Evolutionary conservation across 768 basidiomycete genomes (phyloP).

Genomic region (Lanmaoa pseudosensibilis): DNA sequence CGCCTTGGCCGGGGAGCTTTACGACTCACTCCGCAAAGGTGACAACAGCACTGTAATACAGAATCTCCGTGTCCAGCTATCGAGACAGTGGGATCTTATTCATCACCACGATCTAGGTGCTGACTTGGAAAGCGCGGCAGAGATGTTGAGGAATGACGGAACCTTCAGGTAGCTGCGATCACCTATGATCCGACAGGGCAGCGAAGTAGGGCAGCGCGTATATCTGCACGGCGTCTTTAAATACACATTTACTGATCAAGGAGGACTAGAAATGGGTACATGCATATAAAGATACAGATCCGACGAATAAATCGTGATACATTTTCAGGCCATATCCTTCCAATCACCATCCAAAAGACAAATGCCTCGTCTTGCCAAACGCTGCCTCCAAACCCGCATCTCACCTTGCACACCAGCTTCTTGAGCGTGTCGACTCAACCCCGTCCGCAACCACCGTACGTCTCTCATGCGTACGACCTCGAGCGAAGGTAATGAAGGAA

Average conservation of each 20-base stretch:
- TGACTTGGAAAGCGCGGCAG: constrained; percentile 39
- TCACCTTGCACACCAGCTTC: constrained; percentile 80
- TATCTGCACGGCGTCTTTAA: background rate
- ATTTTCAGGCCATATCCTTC: constrained; percentile 43
- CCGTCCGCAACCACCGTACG: constrained; percentile 70
- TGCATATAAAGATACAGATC: constrained; percentile 10
- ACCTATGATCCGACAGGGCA: background rate
- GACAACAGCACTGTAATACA: constrained; percentile 29
- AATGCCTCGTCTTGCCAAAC: constrained; percentile 57
- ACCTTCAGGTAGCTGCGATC: background rate
- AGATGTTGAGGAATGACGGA: constrained; percentile 16
- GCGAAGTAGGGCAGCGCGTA: background rate
- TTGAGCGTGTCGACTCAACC: constrained; percentile 62
- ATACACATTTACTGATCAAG: background rate
- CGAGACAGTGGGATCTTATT: constrained; percentile 46
- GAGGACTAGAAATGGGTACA: constrained; percentile 11
- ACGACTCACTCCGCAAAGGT: constrained; percentile 32
- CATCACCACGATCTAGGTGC: constrained; percentile 48
- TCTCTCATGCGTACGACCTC: constrained; percentile 61
- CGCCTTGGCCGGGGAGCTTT: constrained; percentile 42
- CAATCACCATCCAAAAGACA: constrained; percentile 72
- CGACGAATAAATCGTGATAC: background rate
- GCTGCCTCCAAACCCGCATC: constrained; percentile 70
- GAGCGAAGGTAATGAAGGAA: constrained; percentile 59
- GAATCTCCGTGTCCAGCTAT: constrained; percentile 36